Base-by-base conservation (phyloP, 2,329 filamentous ascomycete species). In the Colletotrichum eleusines region DNA sequence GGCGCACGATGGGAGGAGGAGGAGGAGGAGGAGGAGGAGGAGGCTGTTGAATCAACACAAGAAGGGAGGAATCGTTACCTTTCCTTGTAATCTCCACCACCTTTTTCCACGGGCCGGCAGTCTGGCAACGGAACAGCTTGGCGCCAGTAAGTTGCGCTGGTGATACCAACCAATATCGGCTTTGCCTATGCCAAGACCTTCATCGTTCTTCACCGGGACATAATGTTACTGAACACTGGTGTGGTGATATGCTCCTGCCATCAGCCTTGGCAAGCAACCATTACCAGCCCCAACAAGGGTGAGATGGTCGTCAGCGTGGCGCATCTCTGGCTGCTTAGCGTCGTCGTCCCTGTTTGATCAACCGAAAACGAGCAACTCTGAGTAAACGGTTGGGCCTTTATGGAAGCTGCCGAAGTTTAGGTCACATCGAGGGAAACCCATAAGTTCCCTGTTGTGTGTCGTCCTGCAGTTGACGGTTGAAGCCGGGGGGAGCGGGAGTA, bases 41-140 rank as follows among this genome's bases (percentile, higher is more conserved):
- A 46, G 53, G 5, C 53, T 54, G 28, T 59, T 69, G 53, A 64
- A 53, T 59, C n/a, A n/a, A 53, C 44, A 12, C 51, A 18, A 23
- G 2, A 20, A 12, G 5, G 2, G 5, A 40, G 26, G 11, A 11
- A 57, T 3, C 9, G 16, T 3, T 53, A 14, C 16, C 6, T 18
- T 18, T 12, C 3, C 5, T 5, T 51, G 20, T 6, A 23, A 1
- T 26, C 12, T 26, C 26, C 26, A 31, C 20, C 48, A 33, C 16
- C 5, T 18, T 12, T 20, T 3, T 33, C 28, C 8, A 5, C 16
- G 5, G 50, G 8, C 5, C 12, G 16, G 9, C 28, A n/a, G 16
- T 16, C 5, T 11, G 9, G 28, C 7, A 20, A 31, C 3, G 8
- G 7, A 16, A 20, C 7, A 28, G 12, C 12, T 16, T 14, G 33